phyloP scores from a whole-genome alignment of 805 yeast species.

The Kodamaea neixiangensis region DNA sequence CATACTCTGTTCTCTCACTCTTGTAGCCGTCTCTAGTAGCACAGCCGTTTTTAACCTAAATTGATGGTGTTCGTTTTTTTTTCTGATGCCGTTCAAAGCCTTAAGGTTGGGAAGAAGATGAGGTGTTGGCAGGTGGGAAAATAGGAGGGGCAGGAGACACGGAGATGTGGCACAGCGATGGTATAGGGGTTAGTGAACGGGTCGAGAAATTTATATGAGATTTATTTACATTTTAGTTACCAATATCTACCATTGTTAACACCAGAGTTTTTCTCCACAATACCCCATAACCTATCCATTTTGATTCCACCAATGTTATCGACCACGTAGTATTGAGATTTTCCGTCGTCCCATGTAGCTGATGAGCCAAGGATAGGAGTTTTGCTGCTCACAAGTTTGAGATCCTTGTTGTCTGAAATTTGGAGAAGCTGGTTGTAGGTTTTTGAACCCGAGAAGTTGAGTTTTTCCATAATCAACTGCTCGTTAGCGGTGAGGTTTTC shows the following conservation, averaged over 20 bases:
- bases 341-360: conserved; percentile 39
- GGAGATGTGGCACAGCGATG: neutral
- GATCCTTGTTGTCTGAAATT: conserved; percentile 34
- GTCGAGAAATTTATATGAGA: too few species aligned
- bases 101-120: neutral
- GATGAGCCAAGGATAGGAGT: conserved; percentile 25
- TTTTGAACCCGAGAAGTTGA: conserved; percentile 65
- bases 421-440: conserved; percentile 62
- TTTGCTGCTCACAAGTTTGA: conserved; percentile 38
- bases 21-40: neutral
- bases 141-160: neutral
- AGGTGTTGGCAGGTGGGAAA: neutral
- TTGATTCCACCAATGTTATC: conserved; percentile 80
- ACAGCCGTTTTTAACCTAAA: neutral
- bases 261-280: conserved; percentile 68
- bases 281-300: conserved; percentile 85
- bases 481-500: conserved; percentile 65
- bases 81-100: neutral
- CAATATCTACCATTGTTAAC: conserved; percentile 62
- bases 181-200: neutral
- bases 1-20: neutral
- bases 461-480: conserved; percentile 64
- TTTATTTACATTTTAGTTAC: conserved; percentile 1
- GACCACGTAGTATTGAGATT: conserved; percentile 53
- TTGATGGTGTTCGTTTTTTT: neutral